Base-by-base conservation (phyloP, 164 flowering plant species). In the Akebia trifoliata region DNA sequence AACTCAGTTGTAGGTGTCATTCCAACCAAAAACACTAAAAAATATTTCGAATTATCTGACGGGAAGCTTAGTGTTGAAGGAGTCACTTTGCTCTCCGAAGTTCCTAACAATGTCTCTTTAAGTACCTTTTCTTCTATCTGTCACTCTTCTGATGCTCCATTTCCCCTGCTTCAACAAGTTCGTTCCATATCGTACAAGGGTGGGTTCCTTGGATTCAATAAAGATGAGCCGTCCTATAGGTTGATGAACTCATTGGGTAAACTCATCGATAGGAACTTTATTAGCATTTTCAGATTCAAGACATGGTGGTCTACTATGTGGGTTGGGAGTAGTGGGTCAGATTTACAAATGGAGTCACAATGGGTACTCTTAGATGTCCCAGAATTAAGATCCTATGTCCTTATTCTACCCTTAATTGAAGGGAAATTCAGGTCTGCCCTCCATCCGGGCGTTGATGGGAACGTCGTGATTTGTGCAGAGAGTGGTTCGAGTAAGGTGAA, bases 221-320 rank as follows among this genome's bases (percentile, higher is more conserved):
- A 67, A 28, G 74, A 64, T 4, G 65, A 68, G 26, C 74, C 78
- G 0, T 77, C 89, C 0, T 75, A 85, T 49, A 60, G 76, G 46
- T 50, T 78, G 61, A 66, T 48, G 60, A 85, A 79, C 64, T 85
- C 93, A 25, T 43, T 87, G 43, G 93, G 97, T 0, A 79, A 56
- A 44, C 81, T 85, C 71, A 67, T 2, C 1, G 68, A 32, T 30
- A 75, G 90, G 62, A 73, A 77, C 31, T 90, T 86, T 50, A 24
- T 84, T 22, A 83, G 84, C 67, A 57, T 87, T 36, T 90, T 87
- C 56, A 72, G 95, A 58, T 90, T 90, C 80, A 90, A 90, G 50
- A 81, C 89, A 28, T 90, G 97, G 97, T 90, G 97, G 93, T 76
- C 87, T 17, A 87, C 95, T 40, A 81, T 76, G 70, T 87, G 92